Evolutionary conservation across 495 filamentous ascomycete species (phyloP), one percentile per base, ranked within the genome.

Genomic region (Aspergillus affinis): DNA sequence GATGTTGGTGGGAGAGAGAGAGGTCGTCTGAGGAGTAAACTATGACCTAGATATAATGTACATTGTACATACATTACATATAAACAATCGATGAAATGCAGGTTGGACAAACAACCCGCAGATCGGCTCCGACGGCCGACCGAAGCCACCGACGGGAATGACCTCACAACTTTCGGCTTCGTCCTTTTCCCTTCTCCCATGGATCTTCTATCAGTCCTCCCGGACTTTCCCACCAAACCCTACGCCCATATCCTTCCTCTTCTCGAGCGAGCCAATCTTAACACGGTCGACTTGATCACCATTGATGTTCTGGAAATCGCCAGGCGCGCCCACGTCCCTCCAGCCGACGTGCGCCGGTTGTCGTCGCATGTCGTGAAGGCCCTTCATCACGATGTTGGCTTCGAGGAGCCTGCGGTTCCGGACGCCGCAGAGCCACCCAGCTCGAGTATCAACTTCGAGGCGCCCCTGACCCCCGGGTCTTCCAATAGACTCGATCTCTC

Each of bases 201-300:
- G 72, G 93, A 98, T 86, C 89, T 98, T 61, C 78, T 87, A 68
- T 79, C 83, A 70, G 83, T 93, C 70, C 86, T 97, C 54, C 94
- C 94, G 64, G 77, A 82, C 74, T 96, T 97, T 75, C 76, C 83
- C 62, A 85, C 84, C 58, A 82, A 83, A 66, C 71, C 78, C 20
- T 91, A 86, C 71, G 78, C 86, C 6, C 85, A 88, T 66, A 87
- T 97, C 18, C 76, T 97, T 23, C 88, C 91, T 2, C 86, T 87
- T 1, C 80, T 97, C 41, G 93, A 97, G 72, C 84, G 84, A 68
- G 79, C 84, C 68, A 72, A 78, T 29, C 78, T 97, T 68, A 91
- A 88, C 6, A 90, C 87, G 23, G 87, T 86, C 61, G 94, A 98
- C 69, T 86, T 98, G 41, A 81, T 98, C 65, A 90, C 90, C 1